Conservation (phyloP, 768 basidiomycete species). For the Termitomyces sp. region DNA sequence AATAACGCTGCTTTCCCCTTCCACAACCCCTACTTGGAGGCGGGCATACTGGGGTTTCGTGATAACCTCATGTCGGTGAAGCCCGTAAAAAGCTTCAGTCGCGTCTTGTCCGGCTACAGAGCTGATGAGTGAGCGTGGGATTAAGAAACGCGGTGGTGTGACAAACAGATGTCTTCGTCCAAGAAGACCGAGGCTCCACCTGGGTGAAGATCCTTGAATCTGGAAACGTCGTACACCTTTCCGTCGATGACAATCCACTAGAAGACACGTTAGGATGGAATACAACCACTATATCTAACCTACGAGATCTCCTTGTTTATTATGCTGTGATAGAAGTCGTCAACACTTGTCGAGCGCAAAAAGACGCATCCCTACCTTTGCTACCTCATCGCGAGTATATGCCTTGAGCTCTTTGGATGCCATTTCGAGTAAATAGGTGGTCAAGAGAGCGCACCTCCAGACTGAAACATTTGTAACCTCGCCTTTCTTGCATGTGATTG, state of each 20-base stretch:
- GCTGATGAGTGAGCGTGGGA: neutral
- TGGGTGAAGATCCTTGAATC: constrained; percentile 81
- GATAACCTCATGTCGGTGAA: constrained; percentile 88
- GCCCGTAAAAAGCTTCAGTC: constrained; percentile 86
- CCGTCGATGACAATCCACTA: constrained; percentile 83
- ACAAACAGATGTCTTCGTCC: constrained; percentile 69
- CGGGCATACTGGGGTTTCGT: constrained; percentile 71
- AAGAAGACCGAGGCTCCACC: constrained; percentile 78
- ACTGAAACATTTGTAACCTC: neutral
- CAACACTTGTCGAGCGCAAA: neutral
- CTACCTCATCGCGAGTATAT: constrained; percentile 37
- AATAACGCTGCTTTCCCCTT: constrained; percentile 62
- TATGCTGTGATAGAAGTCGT: constrained; percentile 52
- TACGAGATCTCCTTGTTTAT: constrained; percentile 65
- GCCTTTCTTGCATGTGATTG: constrained; percentile 9
- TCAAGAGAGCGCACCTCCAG: neutral
- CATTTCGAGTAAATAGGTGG: constrained; percentile 15
- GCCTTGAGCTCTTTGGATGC: constrained; percentile 29
- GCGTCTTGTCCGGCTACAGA: constrained; percentile 79
- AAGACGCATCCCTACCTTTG: constrained; percentile 26
- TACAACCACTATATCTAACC: constrained; percentile 9
- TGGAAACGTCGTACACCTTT: constrained; percentile 79
- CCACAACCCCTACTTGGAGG: constrained; percentile 69
- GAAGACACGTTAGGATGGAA: neutral
- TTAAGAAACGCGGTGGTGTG: neutral